phyloP scores from a whole-genome alignment of 169 alveolate genomes.

The Plasmodium sp. region DNA sequence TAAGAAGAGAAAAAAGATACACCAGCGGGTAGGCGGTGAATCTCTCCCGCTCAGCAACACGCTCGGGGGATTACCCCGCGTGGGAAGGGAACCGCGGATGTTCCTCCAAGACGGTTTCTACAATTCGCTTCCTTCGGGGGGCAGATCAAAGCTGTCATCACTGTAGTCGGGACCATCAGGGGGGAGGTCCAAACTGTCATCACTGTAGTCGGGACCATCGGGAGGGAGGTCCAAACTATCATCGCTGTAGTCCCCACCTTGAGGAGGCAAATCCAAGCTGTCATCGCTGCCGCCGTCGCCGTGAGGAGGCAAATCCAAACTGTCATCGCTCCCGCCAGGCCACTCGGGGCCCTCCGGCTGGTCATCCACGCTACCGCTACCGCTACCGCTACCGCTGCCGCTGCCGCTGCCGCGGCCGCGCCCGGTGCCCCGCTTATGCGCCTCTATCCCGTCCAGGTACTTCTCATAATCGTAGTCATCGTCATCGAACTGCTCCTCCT shows the following conservation, averaged over 20 bases:
- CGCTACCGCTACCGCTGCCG: not conserved
- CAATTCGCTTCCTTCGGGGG: not conserved
- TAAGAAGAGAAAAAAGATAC: not conserved
- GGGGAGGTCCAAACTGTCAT: not conserved
- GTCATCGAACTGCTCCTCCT: constrained; percentile 6
- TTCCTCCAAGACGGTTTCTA: not conserved
- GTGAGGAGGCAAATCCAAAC: not conserved
- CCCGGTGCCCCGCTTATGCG: not conserved
- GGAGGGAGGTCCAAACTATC: not conserved
- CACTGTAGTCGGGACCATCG: not conserved
- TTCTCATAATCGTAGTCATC: constrained; percentile 52
- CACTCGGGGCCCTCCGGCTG: not conserved
- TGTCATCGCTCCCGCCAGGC: not conserved
- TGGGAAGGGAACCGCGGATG: not conserved
- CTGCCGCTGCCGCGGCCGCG: not conserved
- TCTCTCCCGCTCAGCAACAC: not conserved
- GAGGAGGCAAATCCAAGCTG: not conserved
- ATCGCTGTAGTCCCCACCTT: not conserved
- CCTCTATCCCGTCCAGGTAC: not conserved
- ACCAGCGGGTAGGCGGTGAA: not conserved
- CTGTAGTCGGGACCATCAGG: not conserved
- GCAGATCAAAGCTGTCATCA: not conserved
- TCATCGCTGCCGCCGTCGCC: not conserved
- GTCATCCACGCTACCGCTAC: not conserved
- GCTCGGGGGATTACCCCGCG: not conserved